phyloP scores from a whole-genome alignment of 495 filamentous ascomycete species.

The Xylaria sp. region DNA sequence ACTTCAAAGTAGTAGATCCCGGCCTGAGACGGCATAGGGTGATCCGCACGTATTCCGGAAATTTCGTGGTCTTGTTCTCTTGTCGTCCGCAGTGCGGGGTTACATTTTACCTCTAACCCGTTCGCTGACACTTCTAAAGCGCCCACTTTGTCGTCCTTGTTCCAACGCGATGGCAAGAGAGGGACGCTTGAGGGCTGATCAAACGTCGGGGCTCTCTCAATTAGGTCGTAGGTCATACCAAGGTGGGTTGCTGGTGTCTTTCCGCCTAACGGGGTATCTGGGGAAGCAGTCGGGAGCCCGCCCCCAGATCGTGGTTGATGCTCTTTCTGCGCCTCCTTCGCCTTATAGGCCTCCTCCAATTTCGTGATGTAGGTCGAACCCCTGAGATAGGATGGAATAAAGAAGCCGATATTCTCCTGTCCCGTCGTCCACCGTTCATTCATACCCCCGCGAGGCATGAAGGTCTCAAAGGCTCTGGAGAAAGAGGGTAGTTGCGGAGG shows the following conservation, averaged over 20 bases:
- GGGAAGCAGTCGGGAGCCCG: slow-evolving; percentile 24
- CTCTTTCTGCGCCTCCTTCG: slow-evolving; percentile 54
- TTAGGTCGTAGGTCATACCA: slow-evolving; percentile 84
- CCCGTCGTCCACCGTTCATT: slow-evolving; percentile 38
- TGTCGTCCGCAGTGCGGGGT: slow-evolving; percentile 42
- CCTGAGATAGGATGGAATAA: slow-evolving; percentile 82
- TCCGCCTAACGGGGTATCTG: slow-evolving; percentile 21
- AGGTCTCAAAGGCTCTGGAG: slow-evolving; percentile 67
- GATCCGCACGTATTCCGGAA: slow-evolving; percentile 81
- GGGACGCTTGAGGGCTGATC: slow-evolving; percentile 62
- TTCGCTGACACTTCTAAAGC: slow-evolving; percentile 76
- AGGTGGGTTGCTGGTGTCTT: slow-evolving; percentile 67
- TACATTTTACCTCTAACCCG: slow-evolving; percentile 81
- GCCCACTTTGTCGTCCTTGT: slow-evolving; percentile 73
- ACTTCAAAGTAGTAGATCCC: slow-evolving; percentile 98
- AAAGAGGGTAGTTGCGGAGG: slow-evolving; percentile 55
- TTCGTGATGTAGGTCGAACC: slow-evolving; percentile 78
- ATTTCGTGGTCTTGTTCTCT: slow-evolving; percentile 76
- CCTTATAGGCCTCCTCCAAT: slow-evolving; percentile 72
- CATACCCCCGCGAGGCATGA: slow-evolving; percentile 43
- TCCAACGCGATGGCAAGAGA: slow-evolving; percentile 85
- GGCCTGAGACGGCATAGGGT: slow-evolving; percentile 88
- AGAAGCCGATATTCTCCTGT: slow-evolving; percentile 55
- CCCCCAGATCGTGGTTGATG: slow-evolving; percentile 30
- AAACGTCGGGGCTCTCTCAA: slow-evolving; percentile 70